phyloP scores from a whole-genome alignment of 441 rosid species.

The Codiaeum variegatum region DNA sequence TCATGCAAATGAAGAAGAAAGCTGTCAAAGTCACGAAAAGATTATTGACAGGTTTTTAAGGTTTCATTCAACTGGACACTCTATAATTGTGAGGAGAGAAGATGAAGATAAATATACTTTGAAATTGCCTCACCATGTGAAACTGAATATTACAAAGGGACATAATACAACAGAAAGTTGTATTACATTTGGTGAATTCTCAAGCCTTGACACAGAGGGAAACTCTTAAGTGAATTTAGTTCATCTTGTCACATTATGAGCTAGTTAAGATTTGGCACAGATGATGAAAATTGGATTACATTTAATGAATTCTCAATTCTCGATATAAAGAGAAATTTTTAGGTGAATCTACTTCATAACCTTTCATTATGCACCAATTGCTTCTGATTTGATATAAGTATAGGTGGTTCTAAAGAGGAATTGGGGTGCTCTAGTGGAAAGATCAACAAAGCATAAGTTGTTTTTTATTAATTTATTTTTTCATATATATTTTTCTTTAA shows the following conservation, averaged over 20 bases:
- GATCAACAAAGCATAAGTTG: conserved; percentile 20
- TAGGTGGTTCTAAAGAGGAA: conserved; percentile 34
- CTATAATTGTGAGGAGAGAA: conserved; percentile 30
- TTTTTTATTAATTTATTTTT: background rate
- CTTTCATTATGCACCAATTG: too few species aligned
- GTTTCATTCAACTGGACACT: conserved; percentile 82
- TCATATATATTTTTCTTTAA: too few species aligned
- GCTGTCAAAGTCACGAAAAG: background rate
- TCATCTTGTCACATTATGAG: too few species aligned
- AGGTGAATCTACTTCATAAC: too few species aligned
- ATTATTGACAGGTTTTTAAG: conserved; percentile 37
- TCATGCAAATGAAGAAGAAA: background rate
- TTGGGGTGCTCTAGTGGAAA: conserved; percentile 28
- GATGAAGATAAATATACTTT: conserved; percentile 44
- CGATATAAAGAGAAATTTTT: too few species aligned
- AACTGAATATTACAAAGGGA: conserved; percentile 40
- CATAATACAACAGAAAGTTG: conserved; percentile 59
- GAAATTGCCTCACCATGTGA: conserved; percentile 53
- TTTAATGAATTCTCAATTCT: too few species aligned
- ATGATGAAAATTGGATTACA: too few species aligned
- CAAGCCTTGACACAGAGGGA: too few species aligned
- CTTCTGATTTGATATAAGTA: too few species aligned
- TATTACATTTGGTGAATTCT: conserved; percentile 53
- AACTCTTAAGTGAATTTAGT: too few species aligned
- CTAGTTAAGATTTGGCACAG: too few species aligned